Evolutionary conservation across 257 asterid species (phyloP), one percentile per base, ranked within the genome.

Genomic region (Fraxinus cuspidata): DNA sequence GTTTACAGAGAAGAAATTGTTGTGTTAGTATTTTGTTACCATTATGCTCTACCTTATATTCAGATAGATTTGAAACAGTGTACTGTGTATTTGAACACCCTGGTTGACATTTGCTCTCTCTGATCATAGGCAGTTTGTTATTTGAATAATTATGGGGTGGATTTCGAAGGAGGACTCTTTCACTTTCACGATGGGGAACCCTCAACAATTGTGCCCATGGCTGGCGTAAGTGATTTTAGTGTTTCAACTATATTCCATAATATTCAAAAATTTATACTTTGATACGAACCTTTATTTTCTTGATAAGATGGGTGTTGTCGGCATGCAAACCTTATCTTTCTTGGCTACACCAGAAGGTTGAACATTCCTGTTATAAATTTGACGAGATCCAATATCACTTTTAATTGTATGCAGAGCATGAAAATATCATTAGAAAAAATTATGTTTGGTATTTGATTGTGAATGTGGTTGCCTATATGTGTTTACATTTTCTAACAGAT

Each of bases 161-260:
- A 90, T 77, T 94, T 95, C 84, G 78, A 65, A 64, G 99, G 98
- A 47, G 99, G 99, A 37, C 77, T 95, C 44, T 95, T 95, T 88
- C 96, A 89, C 82, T 95, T 95, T 89, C 89, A 87, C 87, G 94
- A 92, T 74, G 99, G 98, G 66, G 96, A 90, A 79, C 96, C 97
- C 58, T 84, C 95, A 7, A 88, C 88, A 9, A 60, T 92, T 60
- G 85, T 86, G 79, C 96, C 98, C 63, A 72, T 87, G 88, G 90
- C 94, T 80, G 99, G 99, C 75, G 98, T 94, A 85, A 87, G 94
- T 81, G 38, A 75, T 72, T 72, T 42, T 58, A 2, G 5, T 23
- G 68, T 60, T 63, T 63, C 19, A 11, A 63, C 2, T 63, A 25
- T 63, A 63, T 79, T 23, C 60, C 37, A 23, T 34, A 63, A n/a